Evolutionary conservation across 2,329 filamentous ascomycete species (phyloP), one percentile per base, ranked within the genome.

Genomic region (Didymella lethalis): DNA sequence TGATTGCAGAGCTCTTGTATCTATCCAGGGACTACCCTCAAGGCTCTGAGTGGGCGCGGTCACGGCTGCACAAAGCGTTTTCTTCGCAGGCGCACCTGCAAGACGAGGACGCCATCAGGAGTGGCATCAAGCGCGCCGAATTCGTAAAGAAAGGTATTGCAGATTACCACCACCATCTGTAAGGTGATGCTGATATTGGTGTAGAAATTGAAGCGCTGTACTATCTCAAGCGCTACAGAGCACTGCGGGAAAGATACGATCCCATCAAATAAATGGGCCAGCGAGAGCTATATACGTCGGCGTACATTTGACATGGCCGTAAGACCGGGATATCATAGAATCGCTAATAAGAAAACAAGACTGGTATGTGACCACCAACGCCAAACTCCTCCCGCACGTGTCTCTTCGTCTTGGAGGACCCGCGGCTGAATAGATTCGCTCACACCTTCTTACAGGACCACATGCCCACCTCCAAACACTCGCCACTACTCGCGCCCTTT

Each of bases 141-240:
- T 97, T 90, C 77, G 92, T 98, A 4, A 96, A 92, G 78, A 97
- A 96, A 84, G 94, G 43, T 46, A 43, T 12, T 25, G 20, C 20
- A 10, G 28, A 18, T 2, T 25, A 23, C 23, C 23, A 23, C 23
- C 23, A 23, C 23, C 23, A 23, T 23, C 23, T 23, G 2, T 23
- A 23, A 23, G 23, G 23, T 23, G 23, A 23, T 23, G 25, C 23
- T 55, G 38, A 55, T 20, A 16, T 4, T 6, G 14, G n/a, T 14
- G 4, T n/a, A 57, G 54, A 57, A 51, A 57, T 57, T 26, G 54
- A 57, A 47, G 54, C 54, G 10, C 25, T 57, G 75, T 96, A 96
- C 78, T 96, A 95, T 80, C 83, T 97, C 70, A 97, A 96, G 82
- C 86, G 91, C 75, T 97, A 97, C 80, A 89, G 94, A 68, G 88